Conservation (phyloP, 148 eudicot genomes). For the Bassia scoparia region DNA sequence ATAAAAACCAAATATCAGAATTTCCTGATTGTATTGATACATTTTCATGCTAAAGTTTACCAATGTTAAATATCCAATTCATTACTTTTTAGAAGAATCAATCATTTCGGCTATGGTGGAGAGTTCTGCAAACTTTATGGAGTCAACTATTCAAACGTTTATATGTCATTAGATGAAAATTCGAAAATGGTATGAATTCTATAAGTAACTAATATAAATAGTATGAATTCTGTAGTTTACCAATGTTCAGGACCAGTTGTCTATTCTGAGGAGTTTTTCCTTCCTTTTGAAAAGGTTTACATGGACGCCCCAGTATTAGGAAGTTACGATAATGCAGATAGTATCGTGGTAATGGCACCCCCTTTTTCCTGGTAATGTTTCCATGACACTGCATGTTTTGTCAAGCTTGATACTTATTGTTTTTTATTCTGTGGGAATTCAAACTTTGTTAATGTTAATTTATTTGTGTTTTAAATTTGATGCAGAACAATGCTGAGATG, state of each 20-base stretch:
- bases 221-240: no score
- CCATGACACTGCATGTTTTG: conserved; percentile 15
- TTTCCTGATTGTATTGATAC: not conserved
- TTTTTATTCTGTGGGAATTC: not conserved
- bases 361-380: conserved; percentile 53
- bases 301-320: conserved; percentile 38
- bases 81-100: conserved; percentile 39
- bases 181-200: conserved; percentile 47
- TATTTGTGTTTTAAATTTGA: conserved; percentile 3
- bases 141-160: conserved; percentile 38
- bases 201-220: not conserved
- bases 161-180: conserved; percentile 37
- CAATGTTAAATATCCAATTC: not conserved
- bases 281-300: conserved; percentile 41
- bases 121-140: conserved; percentile 29
- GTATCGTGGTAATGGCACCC: conserved; percentile 60
- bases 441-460: not conserved
- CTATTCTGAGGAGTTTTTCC: not conserved
- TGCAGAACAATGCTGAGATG: conserved; percentile 47
- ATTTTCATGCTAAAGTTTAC: not conserved
- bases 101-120: conserved; percentile 34
- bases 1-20: not conserved
- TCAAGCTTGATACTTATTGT: conserved; percentile 13
- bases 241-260: not conserved
- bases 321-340: conserved; percentile 27